Conservation (phyloP, 2,329 filamentous ascomycete species). For the Trichoderma sp. region DNA sequence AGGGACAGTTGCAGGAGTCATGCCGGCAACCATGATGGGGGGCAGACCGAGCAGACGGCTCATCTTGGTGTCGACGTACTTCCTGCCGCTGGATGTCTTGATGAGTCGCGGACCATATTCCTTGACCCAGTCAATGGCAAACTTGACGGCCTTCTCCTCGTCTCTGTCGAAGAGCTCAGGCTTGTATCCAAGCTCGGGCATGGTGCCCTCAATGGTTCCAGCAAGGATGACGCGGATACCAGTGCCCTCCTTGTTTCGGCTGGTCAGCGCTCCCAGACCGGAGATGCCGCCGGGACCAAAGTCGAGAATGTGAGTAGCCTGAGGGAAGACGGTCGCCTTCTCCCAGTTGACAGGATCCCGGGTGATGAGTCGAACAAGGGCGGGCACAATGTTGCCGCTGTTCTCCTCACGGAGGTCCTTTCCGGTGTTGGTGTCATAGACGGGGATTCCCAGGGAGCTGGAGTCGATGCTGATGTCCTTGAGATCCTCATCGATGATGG, state of each 20-base stretch:
- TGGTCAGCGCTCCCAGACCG: slow-evolving; percentile 91
- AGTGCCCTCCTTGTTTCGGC: slow-evolving; percentile 98
- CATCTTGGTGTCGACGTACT: slow-evolving; percentile 96
- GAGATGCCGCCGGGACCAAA: slow-evolving; percentile 97
- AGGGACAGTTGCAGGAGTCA: slow-evolving; percentile 87
- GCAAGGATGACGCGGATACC: slow-evolving; percentile 95
- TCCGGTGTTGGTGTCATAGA: slow-evolving; percentile 88
- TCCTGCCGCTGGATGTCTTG: slow-evolving; percentile 85
- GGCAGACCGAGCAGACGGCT: slow-evolving; percentile 82
- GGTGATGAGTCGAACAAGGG: slow-evolving; percentile 89
- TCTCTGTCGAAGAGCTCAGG: slow-evolving; percentile 96
- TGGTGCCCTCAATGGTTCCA: slow-evolving; percentile 87
- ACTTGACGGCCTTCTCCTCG: slow-evolving; percentile 91
- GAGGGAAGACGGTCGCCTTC: slow-evolving; percentile 85
- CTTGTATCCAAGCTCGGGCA: slow-evolving; percentile 94
- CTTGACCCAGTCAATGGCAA: slow-evolving; percentile 96
- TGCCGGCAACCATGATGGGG: slow-evolving; percentile 87
- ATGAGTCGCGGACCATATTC: slow-evolving; percentile 92
- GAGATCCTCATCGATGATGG: slow-evolving; percentile 83
- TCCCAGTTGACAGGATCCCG: slow-evolving; percentile 96
- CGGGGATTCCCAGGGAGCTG: slow-evolving; percentile 74
- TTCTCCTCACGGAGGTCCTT: slow-evolving; percentile 75
- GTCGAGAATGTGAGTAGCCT: slow-evolving; percentile 91
- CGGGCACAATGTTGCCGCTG: slow-evolving; percentile 78
- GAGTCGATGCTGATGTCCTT: slow-evolving; percentile 77